Evolutionary conservation across 768 basidiomycete genomes (phyloP), one percentile per base, ranked within the genome.

Genomic region (Rhodocollybia butyracea): DNA sequence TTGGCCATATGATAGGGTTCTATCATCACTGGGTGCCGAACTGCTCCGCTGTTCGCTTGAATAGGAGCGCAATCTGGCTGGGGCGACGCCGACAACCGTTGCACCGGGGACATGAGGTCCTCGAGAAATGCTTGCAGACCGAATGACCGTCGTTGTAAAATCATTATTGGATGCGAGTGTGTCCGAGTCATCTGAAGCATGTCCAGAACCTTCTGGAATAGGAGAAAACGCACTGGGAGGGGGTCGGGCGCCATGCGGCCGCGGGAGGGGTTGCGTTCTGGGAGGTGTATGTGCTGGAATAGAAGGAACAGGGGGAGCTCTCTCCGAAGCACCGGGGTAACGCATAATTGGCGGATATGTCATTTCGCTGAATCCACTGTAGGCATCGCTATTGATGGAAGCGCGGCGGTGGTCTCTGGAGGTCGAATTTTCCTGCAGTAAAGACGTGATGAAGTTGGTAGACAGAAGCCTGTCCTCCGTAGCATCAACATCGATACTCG

Each of bases 371-470:
- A 78, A 72, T 26, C 75, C 74, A 62, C 79, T 80, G 50, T 76
- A 56, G n/a, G 75, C 74, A 61, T 75, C 73, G 59, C 76, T 77
- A 27, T 36, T 52, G n/a, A 59, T 34, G 27, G 60, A 57, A 30
- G 40, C 22, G 36, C 55, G 55, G 24, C 55, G 56, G n/a, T n/a
- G n/a, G n/a, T n/a, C n/a, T n/a, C n/a, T n/a, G 30, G 27, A 32
- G 32, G 30, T 34, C 5, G 32, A 21, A 40, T 41, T 74, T 58
- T 82, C 76, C 59, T 72, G 76, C 13, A 85, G 73, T 15, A 85
- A 68, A 6, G 74, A 74, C 17, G 84, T 84, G 57, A 86, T 85
- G 64, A 86, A 80, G 2, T 82, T 78, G 2, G 85, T 84, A 7
- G 83, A 76, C 21, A 87, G 74, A 41, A 85, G 68, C 19, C 76